A percentile compares a stretch with the other conserved stretches of the same genome.
phyloP scores from a whole-genome alignment of 257 asterid species.

The Schizonepeta tenuifolia region DNA sequence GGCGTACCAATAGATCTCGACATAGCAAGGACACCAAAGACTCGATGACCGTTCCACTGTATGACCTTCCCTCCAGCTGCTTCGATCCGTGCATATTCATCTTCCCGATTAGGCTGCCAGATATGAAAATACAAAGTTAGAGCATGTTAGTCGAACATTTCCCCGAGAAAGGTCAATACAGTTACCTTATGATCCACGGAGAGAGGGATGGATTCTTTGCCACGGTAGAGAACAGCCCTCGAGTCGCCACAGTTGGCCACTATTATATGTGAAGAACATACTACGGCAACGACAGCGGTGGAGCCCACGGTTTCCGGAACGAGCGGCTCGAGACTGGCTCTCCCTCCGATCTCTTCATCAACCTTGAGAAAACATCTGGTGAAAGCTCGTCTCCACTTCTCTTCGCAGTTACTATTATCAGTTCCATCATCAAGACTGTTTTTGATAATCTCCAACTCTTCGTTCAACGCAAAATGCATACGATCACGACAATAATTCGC shows the following conservation, averaged over 20 bases:
- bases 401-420: constrained; percentile 46
- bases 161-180: background rate
- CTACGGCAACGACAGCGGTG: constrained; percentile 84
- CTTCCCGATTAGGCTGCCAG: constrained; percentile 86
- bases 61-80: constrained; percentile 98
- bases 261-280: constrained; percentile 93
- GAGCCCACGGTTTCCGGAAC: constrained; percentile 97
- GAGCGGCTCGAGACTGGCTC: constrained; percentile 52
- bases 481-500: constrained; percentile 89
- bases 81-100: constrained; percentile 90
- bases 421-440: constrained; percentile 28
- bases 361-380: constrained; percentile 74
- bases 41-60: constrained; percentile 99
- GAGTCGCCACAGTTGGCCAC: constrained; percentile 97
- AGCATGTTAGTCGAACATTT: background rate
- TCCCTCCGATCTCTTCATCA: constrained; percentile 81
- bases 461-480: constrained; percentile 65
- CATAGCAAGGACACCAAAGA: constrained; percentile 97
- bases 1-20: constrained; percentile 91
- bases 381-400: constrained; percentile 74
- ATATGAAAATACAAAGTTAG: background rate
- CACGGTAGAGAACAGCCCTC: constrained; percentile 94
- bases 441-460: constrained; percentile 63
- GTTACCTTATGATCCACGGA: constrained; percentile 89
- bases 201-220: constrained; percentile 76